A percentile compares a stretch with the other conserved stretches of the same genome.
Evolutionary conservation across 2,329 filamentous ascomycete genomes (phyloP).

Genomic region (Hirsutella minnesotensis): DNA sequence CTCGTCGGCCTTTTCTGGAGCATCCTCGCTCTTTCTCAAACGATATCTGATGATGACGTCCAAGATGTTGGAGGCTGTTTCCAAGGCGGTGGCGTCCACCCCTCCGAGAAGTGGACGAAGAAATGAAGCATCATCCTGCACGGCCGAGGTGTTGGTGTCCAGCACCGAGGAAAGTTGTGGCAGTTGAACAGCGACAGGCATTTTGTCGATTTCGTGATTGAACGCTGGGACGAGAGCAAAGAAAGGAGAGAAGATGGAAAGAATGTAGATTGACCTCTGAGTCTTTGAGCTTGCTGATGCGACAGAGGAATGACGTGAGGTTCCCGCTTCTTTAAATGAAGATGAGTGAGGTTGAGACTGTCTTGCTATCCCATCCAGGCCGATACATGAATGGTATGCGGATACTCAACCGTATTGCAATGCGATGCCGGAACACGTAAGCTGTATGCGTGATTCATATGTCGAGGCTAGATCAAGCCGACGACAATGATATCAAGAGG

Average conservation of each 20-base stretch:
- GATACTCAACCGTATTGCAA: too few species aligned
- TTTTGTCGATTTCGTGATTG: background rate
- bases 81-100: constrained; percentile 15
- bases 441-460: too few species aligned
- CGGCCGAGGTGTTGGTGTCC: background rate
- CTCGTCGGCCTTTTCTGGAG: constrained; percentile 15
- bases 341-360: too few species aligned
- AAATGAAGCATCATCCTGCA: background rate
- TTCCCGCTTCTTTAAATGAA: too few species aligned
- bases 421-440: too few species aligned
- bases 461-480: too few species aligned
- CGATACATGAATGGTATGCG: too few species aligned
- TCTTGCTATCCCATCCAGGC: too few species aligned
- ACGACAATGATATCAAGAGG: too few species aligned
- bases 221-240: background rate
- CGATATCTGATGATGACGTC: constrained; percentile 28
- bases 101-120: background rate
- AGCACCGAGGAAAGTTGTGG: background rate
- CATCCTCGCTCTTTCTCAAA: constrained; percentile 12
- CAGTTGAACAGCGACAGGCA: background rate
- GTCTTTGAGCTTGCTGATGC: too few species aligned
- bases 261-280: too few species aligned
- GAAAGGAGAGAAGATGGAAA: background rate
- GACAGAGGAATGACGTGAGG: too few species aligned
- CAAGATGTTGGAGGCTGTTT: constrained; percentile 22